These are phyloP conservation scores for Leccinum fibrillosum DNA, from an alignment of 768 basidiomycete species.

Conservation along the genomic window DNA sequence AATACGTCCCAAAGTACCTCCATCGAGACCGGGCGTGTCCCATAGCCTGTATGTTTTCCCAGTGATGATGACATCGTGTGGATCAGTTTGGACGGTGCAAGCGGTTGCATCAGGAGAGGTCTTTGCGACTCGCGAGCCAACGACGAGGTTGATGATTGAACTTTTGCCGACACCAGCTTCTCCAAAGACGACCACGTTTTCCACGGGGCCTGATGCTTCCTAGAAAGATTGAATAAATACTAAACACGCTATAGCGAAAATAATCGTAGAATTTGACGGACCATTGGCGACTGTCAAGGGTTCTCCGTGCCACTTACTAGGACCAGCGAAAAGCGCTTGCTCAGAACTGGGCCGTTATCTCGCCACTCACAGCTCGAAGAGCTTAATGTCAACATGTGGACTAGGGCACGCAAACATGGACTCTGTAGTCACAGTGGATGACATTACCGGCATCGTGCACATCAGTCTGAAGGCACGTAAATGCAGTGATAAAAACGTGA, in stretches of 20 bases:
- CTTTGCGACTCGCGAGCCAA: slow-evolving; percentile 25
- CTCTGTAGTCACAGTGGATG: neutral
- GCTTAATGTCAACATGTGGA: neutral
- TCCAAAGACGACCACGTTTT: slow-evolving; percentile 44
- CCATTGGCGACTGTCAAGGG: slow-evolving; percentile 2
- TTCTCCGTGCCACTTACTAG: neutral
- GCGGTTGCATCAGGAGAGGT: slow-evolving; percentile 33
- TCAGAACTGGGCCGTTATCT: neutral
- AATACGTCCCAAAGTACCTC: slow-evolving; percentile 25
- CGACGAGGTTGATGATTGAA: slow-evolving; percentile 41
- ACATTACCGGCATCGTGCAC: neutral
- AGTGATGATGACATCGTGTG: slow-evolving; percentile 25
- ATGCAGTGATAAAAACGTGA: neutral
- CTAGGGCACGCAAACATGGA: neutral
- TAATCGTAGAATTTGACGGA: slow-evolving; percentile 8
- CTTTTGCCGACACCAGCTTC: slow-evolving; percentile 43
- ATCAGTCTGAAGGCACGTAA: neutral
- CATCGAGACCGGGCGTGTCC: slow-evolving; percentile 37
- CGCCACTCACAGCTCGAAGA: neutral
- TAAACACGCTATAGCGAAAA: neutral
- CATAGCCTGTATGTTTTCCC: slow-evolving; percentile 24
- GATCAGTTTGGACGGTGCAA: slow-evolving; percentile 32
- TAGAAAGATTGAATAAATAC: slow-evolving; percentile 5
- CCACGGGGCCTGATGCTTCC: slow-evolving; percentile 2
- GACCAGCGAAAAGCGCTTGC: neutral